Conservation (phyloP, 257 asterid species). For the Solanum gandarillasii region DNA sequence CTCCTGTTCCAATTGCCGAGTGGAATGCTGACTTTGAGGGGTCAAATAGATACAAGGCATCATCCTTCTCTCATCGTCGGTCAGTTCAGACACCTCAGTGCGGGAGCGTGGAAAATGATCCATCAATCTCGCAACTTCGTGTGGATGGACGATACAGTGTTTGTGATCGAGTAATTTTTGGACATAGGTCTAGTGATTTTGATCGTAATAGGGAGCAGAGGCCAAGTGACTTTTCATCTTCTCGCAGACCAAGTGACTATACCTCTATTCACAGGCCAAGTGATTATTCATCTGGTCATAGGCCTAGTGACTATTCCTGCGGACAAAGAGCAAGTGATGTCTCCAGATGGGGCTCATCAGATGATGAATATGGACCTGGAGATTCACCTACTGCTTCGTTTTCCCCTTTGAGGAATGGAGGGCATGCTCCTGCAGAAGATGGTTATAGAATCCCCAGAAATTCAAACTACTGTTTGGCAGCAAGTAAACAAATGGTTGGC, state of each 20-base stretch:
- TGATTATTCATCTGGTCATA: conserved; percentile 77
- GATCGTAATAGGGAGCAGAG: conserved; percentile 33
- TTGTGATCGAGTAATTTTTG: conserved; percentile 58
- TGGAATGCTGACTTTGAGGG: conserved; percentile 84
- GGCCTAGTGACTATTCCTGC: conserved; percentile 44
- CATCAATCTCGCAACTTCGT: conserved; percentile 35
- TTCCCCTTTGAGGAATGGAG: conserved; percentile 34
- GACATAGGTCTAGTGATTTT: conserved; percentile 41
- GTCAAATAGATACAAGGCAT: conserved; percentile 28
- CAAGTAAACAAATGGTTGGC: conserved; percentile 26
- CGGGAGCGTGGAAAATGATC: conserved; percentile 50
- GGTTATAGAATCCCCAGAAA: conserved; percentile 28
- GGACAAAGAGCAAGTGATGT: conserved; percentile 79
- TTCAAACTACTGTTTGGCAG: conserved; percentile 11
- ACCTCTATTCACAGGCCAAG: conserved; percentile 67
- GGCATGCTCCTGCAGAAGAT: conserved; percentile 36
- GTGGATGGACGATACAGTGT: conserved; percentile 73
- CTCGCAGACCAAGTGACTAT: conserved; percentile 61
- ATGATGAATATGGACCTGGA: conserved; percentile 48
- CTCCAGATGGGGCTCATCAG: conserved; percentile 49
- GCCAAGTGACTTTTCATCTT: conserved; percentile 66
- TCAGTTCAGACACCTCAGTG: conserved; percentile 64
- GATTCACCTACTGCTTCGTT: conserved; percentile 37
- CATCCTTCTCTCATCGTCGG: conserved; percentile 52
- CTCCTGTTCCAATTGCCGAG: conserved; percentile 69